phyloP scores from a whole-genome alignment of 2,329 filamentous ascomycete species.

The Trichoderma aggressivum region DNA sequence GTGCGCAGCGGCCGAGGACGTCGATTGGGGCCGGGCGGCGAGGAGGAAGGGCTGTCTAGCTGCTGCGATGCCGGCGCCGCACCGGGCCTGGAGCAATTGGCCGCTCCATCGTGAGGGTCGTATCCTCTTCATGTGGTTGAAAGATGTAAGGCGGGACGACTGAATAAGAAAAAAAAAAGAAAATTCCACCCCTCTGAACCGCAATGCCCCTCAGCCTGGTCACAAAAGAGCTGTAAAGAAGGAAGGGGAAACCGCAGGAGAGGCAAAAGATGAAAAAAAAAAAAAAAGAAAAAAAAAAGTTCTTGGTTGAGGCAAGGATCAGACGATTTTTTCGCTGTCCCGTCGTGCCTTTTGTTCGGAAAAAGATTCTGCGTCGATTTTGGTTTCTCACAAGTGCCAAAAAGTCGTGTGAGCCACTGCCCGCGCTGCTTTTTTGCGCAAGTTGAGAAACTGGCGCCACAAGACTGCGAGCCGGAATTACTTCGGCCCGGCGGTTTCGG shows the following conservation, averaged over 20 bases:
- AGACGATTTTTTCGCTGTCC: background rate
- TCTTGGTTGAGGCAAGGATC: constrained; percentile 4
- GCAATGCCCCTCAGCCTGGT: constrained; percentile 7
- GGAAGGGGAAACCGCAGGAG: background rate
- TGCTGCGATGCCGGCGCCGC: constrained; percentile 25
- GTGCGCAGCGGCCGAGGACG: constrained; percentile 27
- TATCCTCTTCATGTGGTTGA: constrained; percentile 41
- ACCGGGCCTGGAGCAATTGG: constrained; percentile 39
- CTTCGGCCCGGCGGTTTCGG: constrained; percentile 18
- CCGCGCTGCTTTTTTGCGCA: constrained; percentile 13
- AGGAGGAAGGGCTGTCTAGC: constrained; percentile 28
- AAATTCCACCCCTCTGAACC: constrained; percentile 11
- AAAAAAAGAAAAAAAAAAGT: background rate
- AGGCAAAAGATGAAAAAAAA: too few species aligned
- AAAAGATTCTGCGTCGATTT: constrained; percentile 18
- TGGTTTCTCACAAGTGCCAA: background rate
- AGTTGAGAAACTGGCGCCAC: background rate
- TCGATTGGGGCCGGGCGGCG: constrained; percentile 34
- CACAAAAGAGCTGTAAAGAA: background rate
- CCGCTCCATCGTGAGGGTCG: constrained; percentile 41
- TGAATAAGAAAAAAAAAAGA: background rate
- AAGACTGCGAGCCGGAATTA: constrained; percentile 19
- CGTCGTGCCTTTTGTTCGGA: background rate
- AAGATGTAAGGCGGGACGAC: background rate
- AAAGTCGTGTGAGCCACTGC: constrained; percentile 22